Base-by-base conservation (phyloP, 148 eudicot species). In the Camellia sinensis region DNA sequence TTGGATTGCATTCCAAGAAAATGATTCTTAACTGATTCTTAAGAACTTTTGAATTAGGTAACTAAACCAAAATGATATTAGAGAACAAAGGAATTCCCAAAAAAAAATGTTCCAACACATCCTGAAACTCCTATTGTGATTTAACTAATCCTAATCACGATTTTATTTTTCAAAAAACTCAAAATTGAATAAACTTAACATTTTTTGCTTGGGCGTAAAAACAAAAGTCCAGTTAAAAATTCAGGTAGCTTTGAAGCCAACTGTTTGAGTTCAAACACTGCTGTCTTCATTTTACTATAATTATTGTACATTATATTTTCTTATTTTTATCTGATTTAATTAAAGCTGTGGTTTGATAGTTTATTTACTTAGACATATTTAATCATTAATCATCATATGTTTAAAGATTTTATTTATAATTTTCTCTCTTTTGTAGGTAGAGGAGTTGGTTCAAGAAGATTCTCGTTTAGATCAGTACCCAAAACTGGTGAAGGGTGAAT, bases 401-500 rank as follows among this genome's bases (percentile, higher is more conserved):
- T 59, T 41, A 15, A 17, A 59, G 15, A 59, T 59, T 59, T 59
- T 12, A 59, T 59, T 3, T 7, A 11, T 11, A 3, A 14, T 10
- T 70, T 61, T 69, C 56, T 29, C 73, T 70, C 5, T 78, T 41
- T 63, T 68, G 50, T 80, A 93, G 99, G 97, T 95, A 74, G 97
- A 89, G 87, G 91, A 90, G 82, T 85, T 92, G 81, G 92, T 95
- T 79, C 91, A 90, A 77, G 94, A 88, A 76, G 99, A 95, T 89
- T 91, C 99, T 81, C 96, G 99, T 67, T 76, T 95, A 77, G 97
- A 93, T 74, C 86, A 85, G 74, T 95, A 92, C 83, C 99, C 97
- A 22, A 93, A 87, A 83, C 81, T 95, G 78, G 94, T 95, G 81
- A 95, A 93, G 89, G 99, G 99, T 79, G 99, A 95, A 83, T 84